A percentile compares a stretch with the other conserved stretches of the same genome.
Evolutionary conservation across 2,329 filamentous ascomycete species (phyloP).

Genomic region (Blumeriella jaapii): DNA sequence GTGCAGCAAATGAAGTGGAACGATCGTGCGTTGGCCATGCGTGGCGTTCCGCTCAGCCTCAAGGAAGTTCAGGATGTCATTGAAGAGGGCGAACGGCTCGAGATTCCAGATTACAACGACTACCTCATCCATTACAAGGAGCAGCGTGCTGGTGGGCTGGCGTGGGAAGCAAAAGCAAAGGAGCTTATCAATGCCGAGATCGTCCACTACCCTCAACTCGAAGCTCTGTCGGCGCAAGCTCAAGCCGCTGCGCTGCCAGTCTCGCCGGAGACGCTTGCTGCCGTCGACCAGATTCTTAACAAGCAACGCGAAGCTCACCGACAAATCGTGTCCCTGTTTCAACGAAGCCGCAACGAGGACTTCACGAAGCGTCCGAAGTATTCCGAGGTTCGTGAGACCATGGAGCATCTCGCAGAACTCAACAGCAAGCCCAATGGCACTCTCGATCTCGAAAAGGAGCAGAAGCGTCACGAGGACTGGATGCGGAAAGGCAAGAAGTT

Average conservation of each 20-base stretch:
- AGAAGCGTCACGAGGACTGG: constrained; percentile 95
- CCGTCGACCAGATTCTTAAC: constrained; percentile 83
- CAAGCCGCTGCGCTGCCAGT: constrained; percentile 61
- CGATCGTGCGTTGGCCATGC: constrained; percentile 56
- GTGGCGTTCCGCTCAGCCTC: constrained; percentile 56
- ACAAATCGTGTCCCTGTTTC: constrained; percentile 71
- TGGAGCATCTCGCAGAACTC: constrained; percentile 75
- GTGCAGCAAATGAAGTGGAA: constrained; percentile 86
- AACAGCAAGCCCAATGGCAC: constrained; percentile 90
- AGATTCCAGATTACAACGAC: constrained; percentile 69
- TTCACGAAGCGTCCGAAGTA: constrained; percentile 76
- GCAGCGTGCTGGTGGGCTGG: constrained; percentile 62
- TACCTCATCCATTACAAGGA: constrained; percentile 66
- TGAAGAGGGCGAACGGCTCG: constrained; percentile 62
- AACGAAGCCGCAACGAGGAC: constrained; percentile 64
- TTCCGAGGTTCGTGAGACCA: constrained; percentile 77
- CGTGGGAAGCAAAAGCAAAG: constrained; percentile 87
- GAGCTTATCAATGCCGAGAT: constrained; percentile 87
- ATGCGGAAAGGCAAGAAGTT: constrained; percentile 97
- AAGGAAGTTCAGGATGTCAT: constrained; percentile 72
- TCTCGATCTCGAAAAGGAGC: constrained; percentile 84
- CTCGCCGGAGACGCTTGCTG: constrained; percentile 63
- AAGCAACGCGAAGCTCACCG: constrained; percentile 93
- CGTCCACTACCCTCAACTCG: constrained; percentile 88
- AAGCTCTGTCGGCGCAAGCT: constrained; percentile 80